Evolutionary conservation across 176 grass and related monocot genomes (phyloP).

Genomic region (Poa pratensis): DNA sequence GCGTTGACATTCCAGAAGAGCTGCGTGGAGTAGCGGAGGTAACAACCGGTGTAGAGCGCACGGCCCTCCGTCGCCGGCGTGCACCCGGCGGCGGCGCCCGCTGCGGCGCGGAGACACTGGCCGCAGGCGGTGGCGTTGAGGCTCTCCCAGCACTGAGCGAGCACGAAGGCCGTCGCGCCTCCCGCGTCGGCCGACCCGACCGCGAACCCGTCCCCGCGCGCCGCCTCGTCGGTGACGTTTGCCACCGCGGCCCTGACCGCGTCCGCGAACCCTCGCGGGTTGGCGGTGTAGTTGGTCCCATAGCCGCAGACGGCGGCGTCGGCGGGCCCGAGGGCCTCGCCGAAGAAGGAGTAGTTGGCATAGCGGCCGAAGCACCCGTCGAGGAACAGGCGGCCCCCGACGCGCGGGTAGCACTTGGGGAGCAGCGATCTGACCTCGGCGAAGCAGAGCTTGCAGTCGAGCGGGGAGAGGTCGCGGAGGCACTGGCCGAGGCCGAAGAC

Average conservation of each 20-base stretch:
- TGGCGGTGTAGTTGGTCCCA: slow-evolving; percentile 33
- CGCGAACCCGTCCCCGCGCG: slow-evolving; percentile 45
- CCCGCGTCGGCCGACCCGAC: slow-evolving; percentile 40
- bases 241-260: slow-evolving; percentile 50
- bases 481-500: slow-evolving; percentile 80
- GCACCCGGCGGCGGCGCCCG: slow-evolving; percentile 47
- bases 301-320: slow-evolving; percentile 27
- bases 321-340: slow-evolving; percentile 39
- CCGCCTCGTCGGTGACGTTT: slow-evolving; percentile 52
- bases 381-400: slow-evolving; percentile 65
- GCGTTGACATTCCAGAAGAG: slow-evolving; percentile 70
- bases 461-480: slow-evolving; percentile 59
- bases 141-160: slow-evolving; percentile 82
- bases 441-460: slow-evolving; percentile 86
- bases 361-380: slow-evolving; percentile 83
- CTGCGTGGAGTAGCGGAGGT: slow-evolving; percentile 68
- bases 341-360: slow-evolving; percentile 78
- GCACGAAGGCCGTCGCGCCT: slow-evolving; percentile 55
- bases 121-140: slow-evolving; percentile 56
- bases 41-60: slow-evolving; percentile 76
- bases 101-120: slow-evolving; percentile 68
- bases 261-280: slow-evolving; percentile 41
- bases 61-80: slow-evolving; percentile 66
- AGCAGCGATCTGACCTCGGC: slow-evolving; percentile 79
- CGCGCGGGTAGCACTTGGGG: slow-evolving; percentile 77